These are phyloP conservation scores for Didymella pomorum DNA, from an alignment of 2,329 filamentous ascomycete genomes.

Conservation along the genomic window DNA sequence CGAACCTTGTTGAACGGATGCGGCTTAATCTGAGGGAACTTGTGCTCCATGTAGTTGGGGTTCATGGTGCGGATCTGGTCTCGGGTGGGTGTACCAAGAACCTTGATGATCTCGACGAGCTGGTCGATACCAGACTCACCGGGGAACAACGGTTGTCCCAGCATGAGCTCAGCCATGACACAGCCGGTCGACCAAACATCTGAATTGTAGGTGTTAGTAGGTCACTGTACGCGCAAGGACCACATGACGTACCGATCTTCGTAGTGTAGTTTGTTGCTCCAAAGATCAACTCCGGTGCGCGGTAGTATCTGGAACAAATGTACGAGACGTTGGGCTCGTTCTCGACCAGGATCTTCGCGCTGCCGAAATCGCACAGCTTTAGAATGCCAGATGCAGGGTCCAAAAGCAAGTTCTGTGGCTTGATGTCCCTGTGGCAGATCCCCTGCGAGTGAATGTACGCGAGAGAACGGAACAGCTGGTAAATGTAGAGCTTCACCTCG, in stretches of 20 bases:
- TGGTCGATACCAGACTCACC: constrained; percentile 99
- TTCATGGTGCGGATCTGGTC: constrained; percentile 99
- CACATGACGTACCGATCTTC: constrained; percentile 83
- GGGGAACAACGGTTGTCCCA: constrained; percentile 96
- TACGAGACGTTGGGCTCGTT: constrained; percentile 99
- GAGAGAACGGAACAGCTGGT: constrained; percentile 97
- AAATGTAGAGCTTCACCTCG: constrained; percentile 99
- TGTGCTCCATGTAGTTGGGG: constrained; percentile 99
- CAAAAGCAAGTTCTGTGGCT: constrained; percentile 95
- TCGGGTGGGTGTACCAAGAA: constrained; percentile 92
- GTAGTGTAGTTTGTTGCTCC: constrained; percentile 99
- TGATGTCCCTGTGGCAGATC: constrained; percentile 99
- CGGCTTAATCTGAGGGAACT: constrained; percentile 99
- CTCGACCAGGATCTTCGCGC: constrained; percentile 97
- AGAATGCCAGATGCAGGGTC: constrained; percentile 90
- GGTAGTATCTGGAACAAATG: constrained; percentile 99
- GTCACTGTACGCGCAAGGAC: constrained; percentile 12
- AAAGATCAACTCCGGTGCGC: constrained; percentile 96
- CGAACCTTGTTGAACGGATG: constrained; percentile 93
- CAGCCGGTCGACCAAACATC: constrained; percentile 99
- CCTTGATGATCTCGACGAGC: constrained; percentile 99
- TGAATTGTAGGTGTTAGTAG: constrained; percentile 53
- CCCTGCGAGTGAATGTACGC: constrained; percentile 99
- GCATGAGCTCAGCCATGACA: constrained; percentile 99
- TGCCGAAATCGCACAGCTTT: constrained; percentile 98